Conservation (phyloP, 768 basidiomycete species). For the Sistotremastrum suecicum region DNA sequence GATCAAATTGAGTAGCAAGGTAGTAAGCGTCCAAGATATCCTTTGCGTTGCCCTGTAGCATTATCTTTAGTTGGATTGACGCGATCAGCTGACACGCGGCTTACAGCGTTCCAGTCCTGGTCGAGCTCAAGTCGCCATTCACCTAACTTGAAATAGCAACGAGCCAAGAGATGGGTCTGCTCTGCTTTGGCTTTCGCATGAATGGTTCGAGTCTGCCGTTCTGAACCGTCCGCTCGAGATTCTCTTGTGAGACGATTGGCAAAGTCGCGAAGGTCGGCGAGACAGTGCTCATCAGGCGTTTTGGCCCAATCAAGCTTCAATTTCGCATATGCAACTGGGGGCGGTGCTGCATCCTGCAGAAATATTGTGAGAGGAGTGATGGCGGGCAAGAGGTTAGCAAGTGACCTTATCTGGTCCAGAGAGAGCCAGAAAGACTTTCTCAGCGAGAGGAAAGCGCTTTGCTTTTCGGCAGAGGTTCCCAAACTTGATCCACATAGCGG, state of each 20-base stretch:
- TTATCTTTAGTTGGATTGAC: slow-evolving; percentile 5
- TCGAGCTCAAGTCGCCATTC: slow-evolving; percentile 82
- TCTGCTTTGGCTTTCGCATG: slow-evolving; percentile 47
- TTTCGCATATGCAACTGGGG: slow-evolving; percentile 91
- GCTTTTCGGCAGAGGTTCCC: slow-evolving; percentile 94
- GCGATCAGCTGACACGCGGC: slow-evolving; percentile 14
- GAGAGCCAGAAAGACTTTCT: slow-evolving; percentile 29
- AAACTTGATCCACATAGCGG: slow-evolving; percentile 98
- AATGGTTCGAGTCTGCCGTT: slow-evolving; percentile 33
- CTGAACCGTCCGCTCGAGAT: slow-evolving; percentile 45
- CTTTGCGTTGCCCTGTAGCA: slow-evolving; percentile 52
- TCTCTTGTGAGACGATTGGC: slow-evolving; percentile 64
- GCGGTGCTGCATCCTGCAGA: slow-evolving; percentile 56
- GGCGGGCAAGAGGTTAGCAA: slow-evolving; percentile 11
- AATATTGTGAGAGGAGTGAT: slow-evolving; percentile 35
- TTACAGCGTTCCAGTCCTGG: slow-evolving; percentile 66
- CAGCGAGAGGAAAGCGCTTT: slow-evolving; percentile 86
- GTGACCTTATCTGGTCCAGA: background rate
- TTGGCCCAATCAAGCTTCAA: slow-evolving; percentile 93
- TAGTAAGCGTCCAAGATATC: slow-evolving; percentile 77
- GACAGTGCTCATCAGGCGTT: slow-evolving; percentile 60
- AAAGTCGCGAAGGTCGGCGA: slow-evolving; percentile 75
- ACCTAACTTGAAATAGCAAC: slow-evolving; percentile 93
- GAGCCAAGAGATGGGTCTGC: slow-evolving; percentile 77
- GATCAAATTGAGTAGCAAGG: slow-evolving; percentile 81